These are phyloP conservation scores for Pichia sp. DNA, from an alignment of 1,139 yeast genomes.

Conservation along the genomic window DNA sequence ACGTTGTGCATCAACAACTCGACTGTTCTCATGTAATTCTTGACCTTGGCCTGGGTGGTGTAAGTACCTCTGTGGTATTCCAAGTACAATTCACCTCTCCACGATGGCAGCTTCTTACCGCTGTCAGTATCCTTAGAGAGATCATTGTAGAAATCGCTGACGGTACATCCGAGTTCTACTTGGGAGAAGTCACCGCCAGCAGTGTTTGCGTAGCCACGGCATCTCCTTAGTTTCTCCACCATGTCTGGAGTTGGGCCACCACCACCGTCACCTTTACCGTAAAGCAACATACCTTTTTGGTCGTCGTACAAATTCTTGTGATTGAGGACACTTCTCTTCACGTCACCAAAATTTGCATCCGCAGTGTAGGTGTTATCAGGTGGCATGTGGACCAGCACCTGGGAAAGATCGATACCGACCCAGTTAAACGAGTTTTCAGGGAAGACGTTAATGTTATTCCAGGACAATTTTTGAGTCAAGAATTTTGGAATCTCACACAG, in stretches of 20 bases:
- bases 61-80: slow-evolving; percentile 97
- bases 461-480: slow-evolving; percentile 87
- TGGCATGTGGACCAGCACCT: slow-evolving; percentile 94
- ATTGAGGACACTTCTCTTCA: slow-evolving; percentile 68
- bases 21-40: slow-evolving; percentile 71
- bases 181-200: slow-evolving; percentile 76
- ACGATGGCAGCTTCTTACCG: slow-evolving; percentile 69
- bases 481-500: slow-evolving; percentile 78
- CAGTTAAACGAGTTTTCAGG: slow-evolving; percentile 91
- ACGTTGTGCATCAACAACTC: slow-evolving; percentile 80
- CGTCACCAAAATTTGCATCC: slow-evolving; percentile 87
- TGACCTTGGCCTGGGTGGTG: slow-evolving; percentile 86
- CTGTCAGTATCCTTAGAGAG: slow-evolving; percentile 57
- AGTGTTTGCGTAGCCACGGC: slow-evolving; percentile 80
- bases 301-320: slow-evolving; percentile 81
- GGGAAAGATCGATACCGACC: slow-evolving; percentile 92
- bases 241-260: slow-evolving; percentile 95
- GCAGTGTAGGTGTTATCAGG: slow-evolving; percentile 96
- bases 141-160: slow-evolving; percentile 73
- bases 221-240: slow-evolving; percentile 86
- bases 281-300: slow-evolving; percentile 74
- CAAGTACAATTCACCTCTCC: slow-evolving; percentile 91
- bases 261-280: slow-evolving; percentile 97
- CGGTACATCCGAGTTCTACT: slow-evolving; percentile 69
- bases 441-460: slow-evolving; percentile 91